These are phyloP conservation scores for Heliamphora pulchella DNA, from an alignment of 179 eudicot genomes.

Conservation along the genomic window DNA sequence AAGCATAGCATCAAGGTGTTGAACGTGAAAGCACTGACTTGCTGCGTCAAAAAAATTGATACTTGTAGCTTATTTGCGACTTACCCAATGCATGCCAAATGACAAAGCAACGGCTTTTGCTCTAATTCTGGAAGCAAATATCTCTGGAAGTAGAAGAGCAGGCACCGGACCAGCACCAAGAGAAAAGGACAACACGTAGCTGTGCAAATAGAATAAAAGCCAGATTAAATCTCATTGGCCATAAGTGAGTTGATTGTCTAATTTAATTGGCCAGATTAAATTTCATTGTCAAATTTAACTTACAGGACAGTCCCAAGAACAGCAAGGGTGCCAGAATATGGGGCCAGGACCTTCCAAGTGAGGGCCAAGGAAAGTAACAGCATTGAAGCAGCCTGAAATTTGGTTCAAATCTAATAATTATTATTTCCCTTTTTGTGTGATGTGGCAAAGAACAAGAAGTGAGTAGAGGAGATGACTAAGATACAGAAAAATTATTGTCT, in stretches of 20 bases:
- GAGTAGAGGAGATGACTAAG: background rate
- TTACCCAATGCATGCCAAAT: slow-evolving; percentile 95
- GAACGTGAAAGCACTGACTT: background rate
- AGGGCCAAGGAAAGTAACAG: slow-evolving; percentile 74
- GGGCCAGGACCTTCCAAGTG: slow-evolving; percentile 73
- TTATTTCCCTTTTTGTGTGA: background rate
- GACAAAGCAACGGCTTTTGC: slow-evolving; percentile 97
- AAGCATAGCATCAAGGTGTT: too few species aligned
- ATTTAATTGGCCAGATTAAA: background rate
- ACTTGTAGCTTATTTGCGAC: slow-evolving; percentile 17
- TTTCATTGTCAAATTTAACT: slow-evolving; percentile 26
- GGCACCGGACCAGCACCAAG: slow-evolving; percentile 99
- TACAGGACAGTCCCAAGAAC: slow-evolving; percentile 93
- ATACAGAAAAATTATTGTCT: too few species aligned
- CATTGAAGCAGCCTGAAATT: slow-evolving; percentile 87
- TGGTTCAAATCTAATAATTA: background rate
- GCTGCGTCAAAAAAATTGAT: slow-evolving; percentile 1
- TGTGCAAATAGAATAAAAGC: slow-evolving; percentile 25
- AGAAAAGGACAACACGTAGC: slow-evolving; percentile 86
- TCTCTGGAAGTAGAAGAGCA: slow-evolving; percentile 94
- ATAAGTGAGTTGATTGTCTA: background rate
- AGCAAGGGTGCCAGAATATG: slow-evolving; percentile 89
- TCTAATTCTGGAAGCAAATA: slow-evolving; percentile 93
- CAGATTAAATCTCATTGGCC: background rate
- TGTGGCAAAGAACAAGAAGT: background rate